Evolutionary conservation across 1,284 basidiomycete genomes (phyloP).

Genomic region (Tilletiaria anomala): DNA sequence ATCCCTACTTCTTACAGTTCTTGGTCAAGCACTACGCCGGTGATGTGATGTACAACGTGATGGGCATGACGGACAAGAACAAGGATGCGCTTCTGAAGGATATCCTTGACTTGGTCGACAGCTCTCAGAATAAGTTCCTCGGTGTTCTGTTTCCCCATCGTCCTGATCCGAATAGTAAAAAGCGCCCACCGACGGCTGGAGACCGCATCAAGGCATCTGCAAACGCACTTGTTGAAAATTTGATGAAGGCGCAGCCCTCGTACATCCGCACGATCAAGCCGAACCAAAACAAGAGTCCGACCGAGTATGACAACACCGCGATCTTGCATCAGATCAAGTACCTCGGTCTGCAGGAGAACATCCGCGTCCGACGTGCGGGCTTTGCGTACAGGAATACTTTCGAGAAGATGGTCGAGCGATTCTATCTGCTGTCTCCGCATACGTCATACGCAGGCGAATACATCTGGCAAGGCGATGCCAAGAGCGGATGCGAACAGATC

Average conservation of each 20-base stretch:
- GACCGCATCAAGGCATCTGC: slow-evolving; percentile 91
- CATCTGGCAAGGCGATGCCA: slow-evolving; percentile 81
- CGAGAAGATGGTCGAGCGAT: slow-evolving; percentile 82
- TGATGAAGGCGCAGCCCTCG: slow-evolving; percentile 89
- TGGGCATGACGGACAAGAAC: slow-evolving; percentile 99
- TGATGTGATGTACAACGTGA: slow-evolving; percentile 93
- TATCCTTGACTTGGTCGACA: slow-evolving; percentile 71
- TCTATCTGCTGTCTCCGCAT: slow-evolving; percentile 84
- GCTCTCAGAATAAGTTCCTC: slow-evolving; percentile 47
- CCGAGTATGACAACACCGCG: slow-evolving; percentile 85
- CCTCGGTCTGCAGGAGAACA: slow-evolving; percentile 95
- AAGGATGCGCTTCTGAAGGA: slow-evolving; percentile 95
- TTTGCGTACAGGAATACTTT: slow-evolving; percentile 97
- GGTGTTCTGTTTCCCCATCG: slow-evolving; percentile 83
- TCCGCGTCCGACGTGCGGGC: slow-evolving; percentile 86
- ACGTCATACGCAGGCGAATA: slow-evolving; percentile 99
- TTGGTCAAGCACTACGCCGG: slow-evolving; percentile 68
- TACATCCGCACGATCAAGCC: slow-evolving; percentile 99
- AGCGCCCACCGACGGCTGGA: slow-evolving; percentile 89
- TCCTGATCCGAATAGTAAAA: slow-evolving; percentile 91
- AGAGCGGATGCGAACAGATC: slow-evolving; percentile 83
- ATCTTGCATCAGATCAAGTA: slow-evolving; percentile 99
- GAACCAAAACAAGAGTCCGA: slow-evolving; percentile 83
- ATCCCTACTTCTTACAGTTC: slow-evolving; percentile 8
- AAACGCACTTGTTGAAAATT: slow-evolving; percentile 81